Evolutionary conservation across 805 yeast genomes (phyloP), one percentile per base, ranked within the genome.

Genomic region (Wickerhamiella sergipiensis): DNA sequence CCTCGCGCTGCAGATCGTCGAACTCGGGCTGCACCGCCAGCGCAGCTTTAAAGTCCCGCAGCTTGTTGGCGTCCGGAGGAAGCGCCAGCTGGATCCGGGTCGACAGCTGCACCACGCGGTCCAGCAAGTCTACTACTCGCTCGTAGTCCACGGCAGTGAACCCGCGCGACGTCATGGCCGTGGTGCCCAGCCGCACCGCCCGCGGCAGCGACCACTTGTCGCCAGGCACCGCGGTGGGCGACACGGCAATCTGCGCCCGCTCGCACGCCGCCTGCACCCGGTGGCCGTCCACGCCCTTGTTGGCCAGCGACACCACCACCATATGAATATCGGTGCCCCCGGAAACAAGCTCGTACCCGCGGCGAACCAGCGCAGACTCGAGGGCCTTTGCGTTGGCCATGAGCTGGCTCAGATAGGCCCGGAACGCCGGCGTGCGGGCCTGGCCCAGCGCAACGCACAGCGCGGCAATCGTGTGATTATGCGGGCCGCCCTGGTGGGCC

Each of bases 401-500:
- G 39, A 92, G 96, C 64, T 85, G 85, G 61, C 76, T 66, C 74
- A 92, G 97, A 73, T 90, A 90, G 62, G 79, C 83, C 67, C 79
- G 84, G 73, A 83, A 92, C 68, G 88, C 97, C 53, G 92, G 94
- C 48, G 87, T 75, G 57, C 78, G 76, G 52, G 96, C 94, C 74
- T 92, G 98, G 65, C 88, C 88, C 67, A 92, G 79, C 45, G 98
- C 97, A 55, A 89, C 92, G 15, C 97, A 95, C 63, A 92, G 73
- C 22, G 98, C 97, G 59, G 96, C 83, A 65, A 92, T 92, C 57
- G 98, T 92, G 73, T 92, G 98, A 75, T 92, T 92, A 72, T 92
- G 97, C 62, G 98, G 98, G 67, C 98, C 98, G 75, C 98, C 98
- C 74, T 92, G 98, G 68, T 90, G 97, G 59, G 95, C 97, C 61